Evolutionary conservation across 768 basidiomycete genomes (phyloP), one percentile per base, ranked within the genome.

Genomic region (Rhodocollybia butyracea): DNA sequence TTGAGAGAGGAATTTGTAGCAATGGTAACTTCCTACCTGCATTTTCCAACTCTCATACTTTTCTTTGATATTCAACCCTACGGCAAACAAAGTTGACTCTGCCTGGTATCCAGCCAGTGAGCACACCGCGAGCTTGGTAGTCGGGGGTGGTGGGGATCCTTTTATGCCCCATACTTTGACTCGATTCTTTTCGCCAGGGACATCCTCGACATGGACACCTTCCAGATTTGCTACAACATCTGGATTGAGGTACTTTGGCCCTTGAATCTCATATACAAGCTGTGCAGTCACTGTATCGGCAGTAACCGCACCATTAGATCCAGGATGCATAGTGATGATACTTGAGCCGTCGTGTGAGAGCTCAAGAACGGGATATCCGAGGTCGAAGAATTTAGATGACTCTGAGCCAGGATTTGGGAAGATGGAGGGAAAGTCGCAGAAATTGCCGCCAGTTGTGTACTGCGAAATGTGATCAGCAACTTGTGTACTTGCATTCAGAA

Each of bases 251-350:
- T 53, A 53, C 11, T 53, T 41, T n/a, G 51, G 51, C 7, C 51
- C 51, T 24, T 53, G 51, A 11, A 53, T 53, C 19, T 53, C 51
- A 53, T 53, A 53, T 29, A 53, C 51, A 5, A 53, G 51, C 31
- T 53, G 51, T 19, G 51, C 51, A 15, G 51, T 53, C 2, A 53
- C 41, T 12, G 51, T 53, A 15, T 53, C 51, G 17, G 11, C 51
- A 11, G 51, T 53, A 27, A 53, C 41, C 0, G 10, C 51, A 11
- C 51, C 51, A 53, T 53, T 53, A 15, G 39, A 53, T 10, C 51
- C 51, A 8, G 26, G 21, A 21, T 53, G 51, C 27, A 41, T 39
- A 2, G 51, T 53, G 6, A 53, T 34, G 1, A 53, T 36, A 43
- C 39, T 29, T 12, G 51, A 30, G 6, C 51, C 51, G 19, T 53